Evolutionary conservation across 108 stramenopile species (phyloP).

Genomic region (Fistulifera pelliculosa): DNA sequence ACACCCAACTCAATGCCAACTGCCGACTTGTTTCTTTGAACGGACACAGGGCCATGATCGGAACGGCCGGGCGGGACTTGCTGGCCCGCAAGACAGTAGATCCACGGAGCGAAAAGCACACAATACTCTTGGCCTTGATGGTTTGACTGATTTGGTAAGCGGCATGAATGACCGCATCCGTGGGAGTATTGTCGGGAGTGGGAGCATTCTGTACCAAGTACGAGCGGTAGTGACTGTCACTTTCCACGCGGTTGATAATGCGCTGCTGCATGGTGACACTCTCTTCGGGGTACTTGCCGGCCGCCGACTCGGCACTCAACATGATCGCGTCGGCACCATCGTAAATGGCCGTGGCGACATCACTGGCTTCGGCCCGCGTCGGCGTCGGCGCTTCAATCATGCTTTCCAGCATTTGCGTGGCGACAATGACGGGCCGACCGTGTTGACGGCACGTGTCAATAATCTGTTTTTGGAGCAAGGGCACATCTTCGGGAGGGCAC

Average conservation of each 20-base stretch:
- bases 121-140: constrained; percentile 80
- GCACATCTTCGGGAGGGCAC: constrained; percentile 91
- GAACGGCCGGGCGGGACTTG: constrained; percentile 79
- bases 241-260: constrained; percentile 90
- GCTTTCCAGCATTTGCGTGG: constrained; percentile 80
- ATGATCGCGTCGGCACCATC: constrained; percentile 97
- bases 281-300: constrained; percentile 87
- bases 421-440: constrained; percentile 89
- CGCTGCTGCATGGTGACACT: constrained; percentile 90
- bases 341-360: constrained; percentile 95
- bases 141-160: constrained; percentile 69
- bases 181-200: constrained; percentile 60
- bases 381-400: constrained; percentile 93
- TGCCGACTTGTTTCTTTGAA: constrained; percentile 84
- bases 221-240: constrained; percentile 65
- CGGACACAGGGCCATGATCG: constrained; percentile 91
- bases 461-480: constrained; percentile 91
- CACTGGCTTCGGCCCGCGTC: constrained; percentile 90
- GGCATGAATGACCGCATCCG: constrained; percentile 87
- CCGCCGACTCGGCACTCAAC: constrained; percentile 90
- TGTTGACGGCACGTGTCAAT: constrained; percentile 81
- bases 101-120: constrained; percentile 83
- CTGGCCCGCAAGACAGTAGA: constrained; percentile 80
- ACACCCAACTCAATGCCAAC: constrained; percentile 88
- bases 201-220: constrained; percentile 35